Percentiles rank a stretch among this genome's conserved stretches.
These are phyloP conservation scores for Vitis rotundifolia DNA, from an alignment of 164 flowering plant species.

Conservation along the genomic window DNA sequence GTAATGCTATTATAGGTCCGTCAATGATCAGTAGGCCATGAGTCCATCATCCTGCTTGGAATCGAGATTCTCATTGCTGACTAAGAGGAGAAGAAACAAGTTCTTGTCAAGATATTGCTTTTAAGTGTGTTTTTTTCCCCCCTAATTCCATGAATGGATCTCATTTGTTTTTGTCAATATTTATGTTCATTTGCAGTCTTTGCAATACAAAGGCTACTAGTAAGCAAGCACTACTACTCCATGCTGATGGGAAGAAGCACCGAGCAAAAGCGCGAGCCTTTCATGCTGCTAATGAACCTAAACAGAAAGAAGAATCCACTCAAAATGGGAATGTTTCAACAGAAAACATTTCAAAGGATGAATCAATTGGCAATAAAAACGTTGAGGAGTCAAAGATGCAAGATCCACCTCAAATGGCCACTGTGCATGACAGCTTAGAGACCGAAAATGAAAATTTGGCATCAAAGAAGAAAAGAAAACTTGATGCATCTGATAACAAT, in stretches of 20 bases:
- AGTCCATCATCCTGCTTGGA: too few species aligned
- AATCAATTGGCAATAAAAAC: conserved; percentile 9
- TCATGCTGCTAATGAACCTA: conserved; percentile 63
- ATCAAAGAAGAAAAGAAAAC: conserved; percentile 61
- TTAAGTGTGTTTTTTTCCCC: background rate
- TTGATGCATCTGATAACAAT: conserved; percentile 31
- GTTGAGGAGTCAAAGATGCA: conserved; percentile 28
- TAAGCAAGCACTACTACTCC: conserved; percentile 76
- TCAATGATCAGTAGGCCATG: too few species aligned
- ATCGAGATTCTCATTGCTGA: too few species aligned
- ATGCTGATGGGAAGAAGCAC: conserved; percentile 97
- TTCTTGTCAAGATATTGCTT: background rate
- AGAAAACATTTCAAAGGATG: conserved; percentile 23
- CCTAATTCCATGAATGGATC: background rate
- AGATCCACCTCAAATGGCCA: conserved; percentile 23
- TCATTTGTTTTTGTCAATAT: background rate
- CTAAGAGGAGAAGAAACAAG: too few species aligned
- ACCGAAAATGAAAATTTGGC: conserved; percentile 33
- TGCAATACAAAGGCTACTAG: conserved; percentile 89
- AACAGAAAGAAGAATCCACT: conserved; percentile 38
- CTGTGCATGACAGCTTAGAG: conserved; percentile 12
- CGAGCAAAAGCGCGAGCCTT: conserved; percentile 81
- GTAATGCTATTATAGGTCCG: too few species aligned
- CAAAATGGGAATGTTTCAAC: conserved; percentile 22
- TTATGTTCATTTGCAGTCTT: conserved; percentile 47